Evolutionary conservation across 768 basidiomycete genomes (phyloP), one percentile per base, ranked within the genome.

Genomic region (Suillus luteus): DNA sequence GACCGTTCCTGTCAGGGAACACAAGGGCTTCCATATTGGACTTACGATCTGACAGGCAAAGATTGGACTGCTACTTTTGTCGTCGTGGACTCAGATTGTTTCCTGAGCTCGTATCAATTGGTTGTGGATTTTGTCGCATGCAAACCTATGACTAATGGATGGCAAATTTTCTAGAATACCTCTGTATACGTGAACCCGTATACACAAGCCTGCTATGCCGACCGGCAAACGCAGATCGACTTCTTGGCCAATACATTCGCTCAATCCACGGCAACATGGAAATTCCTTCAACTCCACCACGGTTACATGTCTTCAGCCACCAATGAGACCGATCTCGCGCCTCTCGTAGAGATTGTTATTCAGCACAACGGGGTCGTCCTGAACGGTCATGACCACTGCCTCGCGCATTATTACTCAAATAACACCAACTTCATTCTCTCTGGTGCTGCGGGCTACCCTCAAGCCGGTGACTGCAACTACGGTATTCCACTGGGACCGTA

Each of bases 371-470:
- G 55, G 12, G 22, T 40, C 22, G 55, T 57, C 15, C n/a, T 57
- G 38, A 57, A 57, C 15, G 55, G 55, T 17, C 55, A 57, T 17
- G 55, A 57, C 22, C 55, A 57, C 15, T 57, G 55, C 24, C 55
- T 57, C 9, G 55, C n/a, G 22, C 55, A 57, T 57, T 57, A 57
- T 38, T 57, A 24, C 22, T 0, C 15, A 17, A 57, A 57, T 15
- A 37, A 57, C 15, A 57, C 55, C 5, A 57, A 57, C 15, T 57
- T 57, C 55, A 38, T 57, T 24, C 55, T 57, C 22, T 57, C 55
- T 57, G 55, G 55, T 6, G 55, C 37, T 37, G 55, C 55, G 37
- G 55, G 55, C 22, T 57, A 57, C 15, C 55, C 55, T 40, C 55
- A 57, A 57, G 55, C 55, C 0, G 37, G 37, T 24, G 55, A 57